A percentile compares a stretch with the other conserved stretches of the same genome.
Evolutionary conservation across 2,329 filamentous ascomycete genomes (phyloP).

Genomic region (Verticillium longisporum): DNA sequence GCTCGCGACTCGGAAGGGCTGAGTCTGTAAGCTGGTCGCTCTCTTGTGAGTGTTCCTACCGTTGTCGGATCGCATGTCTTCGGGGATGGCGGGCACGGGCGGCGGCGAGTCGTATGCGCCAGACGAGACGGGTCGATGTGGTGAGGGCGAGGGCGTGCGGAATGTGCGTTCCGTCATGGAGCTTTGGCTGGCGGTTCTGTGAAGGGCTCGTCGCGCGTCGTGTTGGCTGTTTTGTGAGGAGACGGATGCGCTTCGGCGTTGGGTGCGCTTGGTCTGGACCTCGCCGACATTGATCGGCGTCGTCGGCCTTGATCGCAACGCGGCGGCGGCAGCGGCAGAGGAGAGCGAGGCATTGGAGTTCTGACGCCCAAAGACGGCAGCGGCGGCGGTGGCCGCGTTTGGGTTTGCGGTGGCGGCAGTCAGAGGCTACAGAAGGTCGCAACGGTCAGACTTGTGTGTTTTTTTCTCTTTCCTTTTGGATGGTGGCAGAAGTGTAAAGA

Average conservation of each 20-base stretch:
- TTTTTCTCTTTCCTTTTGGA: no score
- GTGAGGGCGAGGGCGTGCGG: conserved; percentile 62
- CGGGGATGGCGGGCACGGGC: conserved; percentile 69
- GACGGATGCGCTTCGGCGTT: conserved; percentile 63
- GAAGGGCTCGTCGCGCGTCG: conserved; percentile 39
- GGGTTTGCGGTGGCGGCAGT: conserved; percentile 59
- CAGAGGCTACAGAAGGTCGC: conserved; percentile 42
- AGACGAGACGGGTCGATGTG: conserved; percentile 24
- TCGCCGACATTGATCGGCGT: conserved; percentile 74
- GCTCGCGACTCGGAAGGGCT: conserved; percentile 46
- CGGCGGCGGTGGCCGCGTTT: conserved; percentile 70
- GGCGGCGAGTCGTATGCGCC: conserved; percentile 52
- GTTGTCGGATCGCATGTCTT: conserved; percentile 26
- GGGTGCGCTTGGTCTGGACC: conserved; percentile 81
- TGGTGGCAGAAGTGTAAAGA: no score
- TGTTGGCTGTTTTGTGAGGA: conserved; percentile 56
- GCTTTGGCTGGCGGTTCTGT: conserved; percentile 61
- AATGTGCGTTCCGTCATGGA: conserved; percentile 91
- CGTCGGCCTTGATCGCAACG: conserved; percentile 69
- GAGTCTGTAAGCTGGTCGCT: conserved; percentile 34
- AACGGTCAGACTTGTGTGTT: conserved; percentile 3
- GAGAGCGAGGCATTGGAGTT: conserved; percentile 58
- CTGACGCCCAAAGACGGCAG: conserved; percentile 70
- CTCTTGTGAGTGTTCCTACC: conserved; percentile 21
- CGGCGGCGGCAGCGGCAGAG: conserved; percentile 81